These are phyloP conservation scores for Globisporangium sylvaticum DNA, from an alignment of 352 stramenopile species.

Conservation along the genomic window DNA sequence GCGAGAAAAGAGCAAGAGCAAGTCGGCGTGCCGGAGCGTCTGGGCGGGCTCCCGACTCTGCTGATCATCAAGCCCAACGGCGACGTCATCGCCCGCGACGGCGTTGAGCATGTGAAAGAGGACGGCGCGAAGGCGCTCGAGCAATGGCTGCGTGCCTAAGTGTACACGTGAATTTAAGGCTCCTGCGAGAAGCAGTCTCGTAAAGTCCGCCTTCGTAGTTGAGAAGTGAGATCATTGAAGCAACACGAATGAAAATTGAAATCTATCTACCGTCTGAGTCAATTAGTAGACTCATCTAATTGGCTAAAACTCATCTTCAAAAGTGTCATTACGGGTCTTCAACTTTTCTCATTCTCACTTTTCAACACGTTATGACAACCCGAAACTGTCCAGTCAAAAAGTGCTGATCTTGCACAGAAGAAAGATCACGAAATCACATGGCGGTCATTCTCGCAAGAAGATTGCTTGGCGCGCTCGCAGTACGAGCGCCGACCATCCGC, in stretches of 20 bases:
- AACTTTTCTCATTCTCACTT: neutral
- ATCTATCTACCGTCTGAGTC: neutral
- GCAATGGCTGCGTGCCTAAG: conserved; percentile 24
- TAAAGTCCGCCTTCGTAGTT: neutral
- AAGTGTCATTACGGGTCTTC: neutral
- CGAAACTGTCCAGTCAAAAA: neutral
- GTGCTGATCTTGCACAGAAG: neutral
- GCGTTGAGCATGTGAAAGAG: conserved; percentile 46
- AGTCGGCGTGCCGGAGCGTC: conserved; percentile 52
- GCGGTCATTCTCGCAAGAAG: neutral
- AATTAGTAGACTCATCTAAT: neutral
- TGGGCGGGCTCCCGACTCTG: conserved; percentile 65
- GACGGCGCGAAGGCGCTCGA: conserved; percentile 38
- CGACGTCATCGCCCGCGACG: conserved; percentile 61
- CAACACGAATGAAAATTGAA: neutral
- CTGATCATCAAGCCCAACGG: conserved; percentile 57
- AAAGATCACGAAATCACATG: neutral
- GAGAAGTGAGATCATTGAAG: neutral
- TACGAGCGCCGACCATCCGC: neutral
- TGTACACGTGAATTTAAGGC: neutral
- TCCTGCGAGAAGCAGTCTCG: neutral
- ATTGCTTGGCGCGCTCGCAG: neutral
- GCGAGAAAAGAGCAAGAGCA: conserved; percentile 52
- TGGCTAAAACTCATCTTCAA: neutral
- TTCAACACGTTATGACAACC: neutral